Base-by-base conservation (phyloP, 2,329 filamentous ascomycete species). In the Colletotrichum karsti region DNA sequence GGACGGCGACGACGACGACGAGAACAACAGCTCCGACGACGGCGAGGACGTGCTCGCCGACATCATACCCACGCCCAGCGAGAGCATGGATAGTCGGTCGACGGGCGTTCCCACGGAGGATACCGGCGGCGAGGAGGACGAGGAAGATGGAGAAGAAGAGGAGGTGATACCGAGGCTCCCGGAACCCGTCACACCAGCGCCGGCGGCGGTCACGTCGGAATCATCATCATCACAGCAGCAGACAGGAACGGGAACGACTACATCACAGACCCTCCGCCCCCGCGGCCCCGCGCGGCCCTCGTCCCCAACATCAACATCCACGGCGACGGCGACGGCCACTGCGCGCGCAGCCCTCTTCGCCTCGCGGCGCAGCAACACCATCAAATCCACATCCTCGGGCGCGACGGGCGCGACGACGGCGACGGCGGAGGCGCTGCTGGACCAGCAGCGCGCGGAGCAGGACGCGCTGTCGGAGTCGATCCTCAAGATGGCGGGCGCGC, bases 401-500 rank as follows among this genome's bases (percentile, higher is more conserved):
- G 74, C 80, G 10, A 73, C 80, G 7, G 74, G 79, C 4, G 74
- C 79, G 4, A 81, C 84, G 5, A 84, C 84, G 1, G 83, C 87
- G 9, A 86, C 87, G 15, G 85, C 89, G 1, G 94, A 97, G 81
- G 86, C 90, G 1, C 86, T 94, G 33, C 87, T 97, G 46, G 89
- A 93, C 73, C 87, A 92, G 74, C 90, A 97, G 75, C 91, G 93
- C 59, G 84, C 84, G 60, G 94, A 97, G 81, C 95, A 98, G 79
- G 94, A 97, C 78, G 84, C 87, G 35, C 86, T 98, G 3, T 95
- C 95, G 0, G 86, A 88, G 39, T 95, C 93, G 7, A 90, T 98
- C n/a, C 85, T 97, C 22, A 83, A 87, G 48, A 92, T 98, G 81
- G 95, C 95, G 1, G 83, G 87, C 22, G 88, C 92, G 54, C 87